These are phyloP conservation scores for Microdochium bolleyi DNA, from an alignment of 2,329 filamentous ascomycete species.

Conservation along the genomic window DNA sequence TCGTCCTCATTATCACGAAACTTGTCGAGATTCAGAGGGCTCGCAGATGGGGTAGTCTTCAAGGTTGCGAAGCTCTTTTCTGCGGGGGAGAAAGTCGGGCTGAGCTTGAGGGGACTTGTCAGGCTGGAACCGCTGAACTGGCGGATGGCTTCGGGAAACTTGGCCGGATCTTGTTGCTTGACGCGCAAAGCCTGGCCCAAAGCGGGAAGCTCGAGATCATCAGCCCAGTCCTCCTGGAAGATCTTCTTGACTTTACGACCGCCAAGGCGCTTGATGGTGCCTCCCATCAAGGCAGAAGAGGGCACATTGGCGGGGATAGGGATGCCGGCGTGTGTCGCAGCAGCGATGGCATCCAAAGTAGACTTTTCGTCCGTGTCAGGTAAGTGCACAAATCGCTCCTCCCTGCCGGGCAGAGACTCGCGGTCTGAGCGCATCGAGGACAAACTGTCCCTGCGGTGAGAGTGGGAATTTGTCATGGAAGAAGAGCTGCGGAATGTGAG, in stretches of 20 bases:
- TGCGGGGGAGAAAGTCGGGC: conserved; percentile 8
- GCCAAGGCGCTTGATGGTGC: conserved; percentile 86
- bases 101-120: conserved; percentile 27
- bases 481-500: conserved; percentile 49
- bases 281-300: conserved; percentile 80
- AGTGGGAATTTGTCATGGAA: conserved; percentile 30
- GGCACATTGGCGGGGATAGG: conserved; percentile 83
- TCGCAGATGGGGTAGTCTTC: conserved; percentile 25
- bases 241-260: conserved; percentile 64
- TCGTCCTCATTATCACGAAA: conserved; percentile 57
- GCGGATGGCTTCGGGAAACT: conserved; percentile 61
- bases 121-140: conserved; percentile 57
- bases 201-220: conserved; percentile 65
- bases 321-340: conserved; percentile 83
- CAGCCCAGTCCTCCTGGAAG: conserved; percentile 73
- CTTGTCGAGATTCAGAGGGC: conserved; percentile 50
- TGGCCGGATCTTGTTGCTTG: conserved; percentile 50
- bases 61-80: conserved; percentile 18
- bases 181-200: conserved; percentile 53
- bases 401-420: conserved; percentile 67
- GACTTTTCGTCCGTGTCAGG: conserved; percentile 79
- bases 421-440: conserved; percentile 83
- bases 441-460: conserved; percentile 62
- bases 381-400: conserved; percentile 82
- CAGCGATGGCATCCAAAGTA: conserved; percentile 77